These are phyloP conservation scores for Sporothrix protearum DNA, from an alignment of 2,329 filamentous ascomycete genomes.

Conservation along the genomic window DNA sequence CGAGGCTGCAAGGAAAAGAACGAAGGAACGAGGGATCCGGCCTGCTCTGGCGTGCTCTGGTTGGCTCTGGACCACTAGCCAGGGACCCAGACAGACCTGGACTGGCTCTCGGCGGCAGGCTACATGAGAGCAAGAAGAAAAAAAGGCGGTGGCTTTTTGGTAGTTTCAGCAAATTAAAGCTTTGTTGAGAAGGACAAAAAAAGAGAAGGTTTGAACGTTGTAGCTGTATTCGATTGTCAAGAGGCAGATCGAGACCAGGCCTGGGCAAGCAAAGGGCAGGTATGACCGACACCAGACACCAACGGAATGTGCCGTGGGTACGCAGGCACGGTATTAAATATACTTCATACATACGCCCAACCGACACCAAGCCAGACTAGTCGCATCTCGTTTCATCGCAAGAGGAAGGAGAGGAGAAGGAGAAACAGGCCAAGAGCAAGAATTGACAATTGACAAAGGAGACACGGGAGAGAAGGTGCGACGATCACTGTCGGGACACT, in stretches of 20 bases:
- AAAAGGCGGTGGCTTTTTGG: neutral
- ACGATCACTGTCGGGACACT: neutral
- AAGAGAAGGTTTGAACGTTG: neutral
- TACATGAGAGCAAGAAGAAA: neutral
- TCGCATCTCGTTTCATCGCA: neutral
- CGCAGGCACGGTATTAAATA: too few species aligned
- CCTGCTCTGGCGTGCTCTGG: neutral
- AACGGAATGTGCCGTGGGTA: neutral
- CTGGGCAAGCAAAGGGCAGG: neutral
- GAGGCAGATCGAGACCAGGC: neutral
- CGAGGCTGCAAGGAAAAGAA: conserved; percentile 10
- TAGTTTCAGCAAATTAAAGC: neutral
- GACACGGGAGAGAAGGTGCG: neutral
- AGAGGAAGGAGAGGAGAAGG: neutral
- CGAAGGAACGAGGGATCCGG: neutral
- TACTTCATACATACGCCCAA: conserved; percentile 4
- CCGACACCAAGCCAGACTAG: neutral
- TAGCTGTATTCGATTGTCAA: neutral
- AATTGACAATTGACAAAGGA: neutral
- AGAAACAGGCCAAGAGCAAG: neutral
- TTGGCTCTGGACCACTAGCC: neutral
- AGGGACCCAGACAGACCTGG: neutral
- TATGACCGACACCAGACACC: neutral
- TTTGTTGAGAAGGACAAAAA: neutral
- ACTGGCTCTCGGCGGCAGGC: neutral